These are phyloP conservation scores for Chaetomium strumarium DNA, from an alignment of 2,329 filamentous ascomycete genomes.

Conservation along the genomic window DNA sequence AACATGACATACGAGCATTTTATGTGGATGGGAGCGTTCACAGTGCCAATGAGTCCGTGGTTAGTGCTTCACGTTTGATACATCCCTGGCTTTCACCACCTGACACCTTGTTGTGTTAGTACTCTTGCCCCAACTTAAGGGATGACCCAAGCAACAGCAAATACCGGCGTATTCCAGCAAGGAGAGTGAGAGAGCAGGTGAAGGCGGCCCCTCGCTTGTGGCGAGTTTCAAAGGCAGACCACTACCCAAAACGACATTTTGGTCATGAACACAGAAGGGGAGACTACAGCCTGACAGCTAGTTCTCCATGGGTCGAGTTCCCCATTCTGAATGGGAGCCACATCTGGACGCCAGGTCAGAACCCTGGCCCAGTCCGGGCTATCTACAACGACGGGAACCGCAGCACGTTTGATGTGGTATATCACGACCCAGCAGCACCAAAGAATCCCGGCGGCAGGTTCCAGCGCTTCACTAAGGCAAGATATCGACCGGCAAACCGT, in stretches of 20 bases:
- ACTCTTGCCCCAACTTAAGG: not conserved
- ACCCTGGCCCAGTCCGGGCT: not conserved
- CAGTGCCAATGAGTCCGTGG: too few relatives aligned
- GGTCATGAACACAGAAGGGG: not conserved
- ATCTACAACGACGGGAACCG: constrained; percentile 5
- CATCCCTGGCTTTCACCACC: too few relatives aligned
- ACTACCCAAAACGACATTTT: not conserved
- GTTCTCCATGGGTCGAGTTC: not conserved
- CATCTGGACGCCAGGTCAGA: not conserved
- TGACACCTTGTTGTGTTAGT: not conserved
- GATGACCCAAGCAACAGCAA: too few relatives aligned
- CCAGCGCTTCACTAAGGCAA: not conserved
- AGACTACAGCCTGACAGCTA: not conserved
- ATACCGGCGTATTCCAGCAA: not conserved
- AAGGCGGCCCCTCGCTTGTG: not conserved
- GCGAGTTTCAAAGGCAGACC: too few relatives aligned
- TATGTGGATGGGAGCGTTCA: too few relatives aligned
- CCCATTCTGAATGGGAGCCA: not conserved
- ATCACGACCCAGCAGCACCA: not conserved
- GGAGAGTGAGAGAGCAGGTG: not conserved
- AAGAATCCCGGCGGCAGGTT: too few relatives aligned
- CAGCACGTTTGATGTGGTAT: constrained; percentile 1
- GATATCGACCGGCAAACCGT: not conserved
- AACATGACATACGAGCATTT: not conserved
- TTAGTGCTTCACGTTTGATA: too few relatives aligned